phyloP scores from a whole-genome alignment of 192 early-diverging fungal genomes.

The Backusella sp. region DNA sequence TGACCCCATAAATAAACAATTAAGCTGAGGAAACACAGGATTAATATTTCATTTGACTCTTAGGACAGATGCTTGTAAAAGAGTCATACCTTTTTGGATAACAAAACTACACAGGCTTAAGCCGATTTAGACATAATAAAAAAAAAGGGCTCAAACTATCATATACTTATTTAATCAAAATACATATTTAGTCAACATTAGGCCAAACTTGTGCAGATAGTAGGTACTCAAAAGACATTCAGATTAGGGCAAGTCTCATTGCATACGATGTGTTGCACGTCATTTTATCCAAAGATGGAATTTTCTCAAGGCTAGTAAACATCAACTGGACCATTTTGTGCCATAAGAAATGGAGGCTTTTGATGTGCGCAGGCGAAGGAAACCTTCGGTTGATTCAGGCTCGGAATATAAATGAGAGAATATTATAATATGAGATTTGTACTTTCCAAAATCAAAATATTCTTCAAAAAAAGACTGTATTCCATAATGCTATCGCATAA shows the following conservation, averaged over 20 bases:
- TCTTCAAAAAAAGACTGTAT: neutral
- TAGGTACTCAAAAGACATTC: neutral
- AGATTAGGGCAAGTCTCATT: constrained; percentile 48
- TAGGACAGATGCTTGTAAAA: neutral
- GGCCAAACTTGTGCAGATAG: neutral
- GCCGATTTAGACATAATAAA: neutral
- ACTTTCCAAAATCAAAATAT: neutral
- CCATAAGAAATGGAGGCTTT: constrained; percentile 64
- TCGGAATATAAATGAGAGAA: constrained; percentile 57
- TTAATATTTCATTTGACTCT: constrained; percentile 1
- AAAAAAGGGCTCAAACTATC: neutral
- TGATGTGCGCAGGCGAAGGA: constrained; percentile 64
- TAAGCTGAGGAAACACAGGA: neutral
- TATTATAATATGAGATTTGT: constrained; percentile 61
- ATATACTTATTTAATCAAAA: neutral
- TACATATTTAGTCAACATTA: neutral
- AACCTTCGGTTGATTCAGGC: constrained; percentile 63
- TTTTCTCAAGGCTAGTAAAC: constrained; percentile 71
- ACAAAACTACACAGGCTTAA: neutral
- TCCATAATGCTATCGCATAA: neutral
- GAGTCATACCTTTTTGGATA: neutral
- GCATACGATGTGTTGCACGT: constrained; percentile 69
- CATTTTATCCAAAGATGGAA: constrained; percentile 91
- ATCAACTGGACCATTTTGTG: constrained; percentile 60
- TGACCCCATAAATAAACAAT: neutral